Evolutionary conservation across 1,139 yeast genomes (phyloP).

Genomic region (Magnusiomyces tetraspermus): DNA sequence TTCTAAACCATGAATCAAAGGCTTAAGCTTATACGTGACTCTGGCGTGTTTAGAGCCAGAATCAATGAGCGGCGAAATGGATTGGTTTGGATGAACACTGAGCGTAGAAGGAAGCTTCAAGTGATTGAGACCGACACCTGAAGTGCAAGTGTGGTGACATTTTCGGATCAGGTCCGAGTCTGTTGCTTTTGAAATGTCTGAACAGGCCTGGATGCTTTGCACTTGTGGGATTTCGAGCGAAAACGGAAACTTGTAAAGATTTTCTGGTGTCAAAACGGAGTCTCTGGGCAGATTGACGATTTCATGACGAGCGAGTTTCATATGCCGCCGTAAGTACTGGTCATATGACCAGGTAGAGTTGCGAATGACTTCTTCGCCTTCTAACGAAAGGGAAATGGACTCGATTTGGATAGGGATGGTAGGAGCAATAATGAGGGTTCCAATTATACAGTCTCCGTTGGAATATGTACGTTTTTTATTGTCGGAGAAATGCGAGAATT

Average conservation of each 20-base stretch:
- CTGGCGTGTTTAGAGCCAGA: background rate
- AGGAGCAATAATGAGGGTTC: background rate
- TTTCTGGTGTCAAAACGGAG: background rate
- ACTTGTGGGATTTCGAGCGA: background rate
- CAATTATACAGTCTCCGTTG: background rate
- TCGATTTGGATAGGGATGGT: background rate
- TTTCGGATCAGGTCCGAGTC: background rate
- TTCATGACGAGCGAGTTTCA: background rate
- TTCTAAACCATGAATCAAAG: background rate
- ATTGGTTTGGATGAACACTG: background rate
- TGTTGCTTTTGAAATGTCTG: background rate
- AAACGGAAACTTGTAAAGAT: background rate
- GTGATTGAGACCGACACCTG: background rate
- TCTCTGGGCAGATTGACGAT: background rate
- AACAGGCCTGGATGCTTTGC: background rate
- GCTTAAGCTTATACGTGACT: background rate
- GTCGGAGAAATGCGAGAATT: background rate
- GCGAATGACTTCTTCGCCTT: background rate
- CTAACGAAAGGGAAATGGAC: background rate
- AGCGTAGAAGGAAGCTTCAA: background rate
- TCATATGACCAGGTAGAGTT: background rate
- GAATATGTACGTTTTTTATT: background rate
- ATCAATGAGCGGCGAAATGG: background rate
- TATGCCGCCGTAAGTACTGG: background rate
- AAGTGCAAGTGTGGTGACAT: background rate